Evolutionary conservation across 768 basidiomycete genomes (phyloP).

Genomic region (Boletus pseudo-olivaceus): DNA sequence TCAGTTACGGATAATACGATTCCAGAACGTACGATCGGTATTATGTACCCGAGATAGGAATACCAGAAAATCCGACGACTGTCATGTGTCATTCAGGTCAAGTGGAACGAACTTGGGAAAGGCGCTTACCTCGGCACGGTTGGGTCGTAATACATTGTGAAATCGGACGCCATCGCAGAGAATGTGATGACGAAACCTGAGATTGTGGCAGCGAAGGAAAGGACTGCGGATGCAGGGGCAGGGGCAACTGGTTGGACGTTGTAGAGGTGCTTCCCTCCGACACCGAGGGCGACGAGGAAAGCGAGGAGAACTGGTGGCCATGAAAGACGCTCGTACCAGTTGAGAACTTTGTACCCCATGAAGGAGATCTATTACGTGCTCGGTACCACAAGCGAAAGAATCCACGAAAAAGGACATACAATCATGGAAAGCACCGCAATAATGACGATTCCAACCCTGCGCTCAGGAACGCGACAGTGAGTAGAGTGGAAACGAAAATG

Average conservation of each 20-base stretch:
- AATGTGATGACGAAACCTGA: constrained; percentile 73
- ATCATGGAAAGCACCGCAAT: constrained; percentile 66
- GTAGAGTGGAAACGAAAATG: neutral
- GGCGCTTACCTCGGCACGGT: constrained; percentile 50
- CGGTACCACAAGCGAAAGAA: neutral
- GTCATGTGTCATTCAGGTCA: constrained; percentile 5
- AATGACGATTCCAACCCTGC: constrained; percentile 78
- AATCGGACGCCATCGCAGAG: constrained; percentile 63
- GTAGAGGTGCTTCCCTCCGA: constrained; percentile 68
- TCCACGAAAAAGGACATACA: constrained; percentile 30
- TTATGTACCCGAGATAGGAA: constrained; percentile 60
- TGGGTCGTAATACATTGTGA: constrained; percentile 65
- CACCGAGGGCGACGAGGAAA: constrained; percentile 65
- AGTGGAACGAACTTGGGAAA: neutral
- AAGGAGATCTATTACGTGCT: constrained; percentile 48
- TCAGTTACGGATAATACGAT: constrained; percentile 6
- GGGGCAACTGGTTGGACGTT: constrained; percentile 46
- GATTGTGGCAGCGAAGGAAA: constrained; percentile 66
- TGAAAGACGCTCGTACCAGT: constrained; percentile 67
- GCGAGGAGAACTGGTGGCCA: constrained; percentile 80
- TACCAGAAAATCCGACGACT: constrained; percentile 63
- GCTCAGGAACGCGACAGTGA: constrained; percentile 10
- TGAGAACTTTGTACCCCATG: constrained; percentile 63
- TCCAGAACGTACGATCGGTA: constrained; percentile 50
- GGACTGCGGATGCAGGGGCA: constrained; percentile 49